These are phyloP conservation scores for Aphanomyces stellatus DNA, from an alignment of 352 stramenopile species.

Conservation along the genomic window DNA sequence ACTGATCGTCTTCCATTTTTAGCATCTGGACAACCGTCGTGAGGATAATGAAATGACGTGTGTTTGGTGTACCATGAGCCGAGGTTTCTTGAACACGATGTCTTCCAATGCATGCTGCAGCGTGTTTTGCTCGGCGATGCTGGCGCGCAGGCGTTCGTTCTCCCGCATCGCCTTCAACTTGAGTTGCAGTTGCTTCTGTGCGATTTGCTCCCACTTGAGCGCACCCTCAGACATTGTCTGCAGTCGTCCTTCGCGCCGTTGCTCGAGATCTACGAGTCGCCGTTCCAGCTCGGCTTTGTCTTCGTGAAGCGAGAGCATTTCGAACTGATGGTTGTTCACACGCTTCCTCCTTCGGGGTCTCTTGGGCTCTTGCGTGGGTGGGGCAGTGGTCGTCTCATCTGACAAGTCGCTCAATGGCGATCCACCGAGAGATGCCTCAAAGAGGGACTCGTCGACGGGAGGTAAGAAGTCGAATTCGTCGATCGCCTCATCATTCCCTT, in stretches of 20 bases:
- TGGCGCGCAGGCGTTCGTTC: not conserved
- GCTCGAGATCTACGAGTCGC: not conserved
- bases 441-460: not conserved
- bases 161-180: conserved; percentile 6
- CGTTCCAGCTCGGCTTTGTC: not conserved
- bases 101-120: not conserved
- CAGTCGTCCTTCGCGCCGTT: not conserved
- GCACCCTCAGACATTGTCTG: not conserved
- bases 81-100: conserved; percentile 11
- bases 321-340: not conserved
- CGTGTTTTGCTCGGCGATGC: not conserved
- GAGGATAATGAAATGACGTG: not conserved
- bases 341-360: not conserved
- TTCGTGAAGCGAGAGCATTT: not conserved
- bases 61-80: not conserved
- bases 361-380: not conserved
- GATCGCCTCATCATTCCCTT: not conserved
- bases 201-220: conserved; percentile 7
- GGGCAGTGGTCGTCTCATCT: not conserved
- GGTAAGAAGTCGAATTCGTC: not conserved
- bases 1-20: not conserved
- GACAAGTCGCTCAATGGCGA: not conserved
- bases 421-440: too few species aligned
- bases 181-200: not conserved
- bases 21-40: not conserved